Percentiles rank a stretch among this genome's conserved stretches.
Conservation (phyloP, 78 protist species). For the Acrasis kona region DNA sequence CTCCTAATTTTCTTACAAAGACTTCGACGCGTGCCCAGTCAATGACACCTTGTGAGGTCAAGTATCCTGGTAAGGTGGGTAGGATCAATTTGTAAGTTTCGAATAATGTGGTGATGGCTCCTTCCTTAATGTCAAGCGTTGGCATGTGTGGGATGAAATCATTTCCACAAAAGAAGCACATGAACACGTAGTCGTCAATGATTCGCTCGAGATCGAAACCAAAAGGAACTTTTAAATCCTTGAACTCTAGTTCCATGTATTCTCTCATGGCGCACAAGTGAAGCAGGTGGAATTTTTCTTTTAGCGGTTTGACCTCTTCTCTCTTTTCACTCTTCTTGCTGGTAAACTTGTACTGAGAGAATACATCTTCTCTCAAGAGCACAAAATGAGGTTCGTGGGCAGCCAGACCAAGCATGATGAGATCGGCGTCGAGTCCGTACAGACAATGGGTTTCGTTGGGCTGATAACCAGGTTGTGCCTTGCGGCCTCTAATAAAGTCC, state of each 20-base stretch:
- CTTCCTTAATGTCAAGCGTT: slow-evolving; percentile 45
- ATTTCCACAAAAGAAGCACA: slow-evolving; percentile 86
- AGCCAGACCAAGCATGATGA: slow-evolving; percentile 78
- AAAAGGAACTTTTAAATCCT: background rate
- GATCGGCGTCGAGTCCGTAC: slow-evolving; percentile 92
- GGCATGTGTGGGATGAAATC: slow-evolving; percentile 90
- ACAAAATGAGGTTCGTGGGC: slow-evolving; percentile 78
- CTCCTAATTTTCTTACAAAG: slow-evolving; percentile 3
- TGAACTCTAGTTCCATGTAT: slow-evolving; percentile 46
- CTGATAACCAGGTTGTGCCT: slow-evolving; percentile 47
- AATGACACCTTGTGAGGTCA: background rate
- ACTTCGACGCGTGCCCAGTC: slow-evolving; percentile 2
- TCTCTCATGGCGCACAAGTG: slow-evolving; percentile 35
- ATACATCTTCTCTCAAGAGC: slow-evolving; percentile 76
- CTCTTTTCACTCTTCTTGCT: slow-evolving; percentile 4
- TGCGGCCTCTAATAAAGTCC: slow-evolving; percentile 71
- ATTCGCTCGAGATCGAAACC: slow-evolving; percentile 44
- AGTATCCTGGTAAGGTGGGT: background rate
- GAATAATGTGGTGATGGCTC: slow-evolving; percentile 17
- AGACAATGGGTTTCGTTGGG: slow-evolving; percentile 73
- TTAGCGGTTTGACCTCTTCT: slow-evolving; percentile 1
- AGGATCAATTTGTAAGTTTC: slow-evolving; percentile 2
- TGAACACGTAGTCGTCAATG: slow-evolving; percentile 66
- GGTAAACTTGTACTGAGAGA: background rate
- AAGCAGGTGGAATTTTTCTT: slow-evolving; percentile 40